Evolutionary conservation across 2,329 filamentous ascomycete species (phyloP).

Genomic region (Colletotrichum higginsianum): DNA sequence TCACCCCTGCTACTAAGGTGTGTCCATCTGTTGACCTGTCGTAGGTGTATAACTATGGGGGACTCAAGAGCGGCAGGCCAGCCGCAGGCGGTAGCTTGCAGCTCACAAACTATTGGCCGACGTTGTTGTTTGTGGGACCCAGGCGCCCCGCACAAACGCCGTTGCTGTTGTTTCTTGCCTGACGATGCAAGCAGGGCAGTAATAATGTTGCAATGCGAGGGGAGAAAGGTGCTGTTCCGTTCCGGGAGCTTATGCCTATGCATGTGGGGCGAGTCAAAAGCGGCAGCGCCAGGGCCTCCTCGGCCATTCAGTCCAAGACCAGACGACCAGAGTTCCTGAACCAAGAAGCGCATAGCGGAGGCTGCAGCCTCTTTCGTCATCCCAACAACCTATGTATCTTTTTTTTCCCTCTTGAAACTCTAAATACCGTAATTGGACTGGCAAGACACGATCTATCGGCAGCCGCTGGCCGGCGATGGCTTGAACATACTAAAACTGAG

Average conservation of each 20-base stretch:
- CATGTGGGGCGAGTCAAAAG: too few species aligned
- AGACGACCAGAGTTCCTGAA: not conserved
- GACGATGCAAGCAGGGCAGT: not conserved
- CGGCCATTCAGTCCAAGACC: not conserved
- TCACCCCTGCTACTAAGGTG: not conserved
- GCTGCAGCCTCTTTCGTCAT: not conserved
- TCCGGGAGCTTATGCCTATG: not conserved
- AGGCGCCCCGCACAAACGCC: not conserved
- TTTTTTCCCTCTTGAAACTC: too few species aligned
- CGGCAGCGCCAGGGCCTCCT: too few species aligned
- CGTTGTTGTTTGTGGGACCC: not conserved
- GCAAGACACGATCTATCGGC: slow-evolving; percentile 22
- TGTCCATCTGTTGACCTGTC: not conserved
- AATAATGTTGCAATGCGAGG: not conserved
- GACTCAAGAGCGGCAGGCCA: not conserved
- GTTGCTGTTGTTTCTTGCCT: not conserved
- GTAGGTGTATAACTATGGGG: not conserved
- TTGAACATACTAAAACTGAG: not conserved
- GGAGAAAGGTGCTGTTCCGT: not conserved
- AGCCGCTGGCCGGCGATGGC: not conserved
- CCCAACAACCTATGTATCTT: not conserved
- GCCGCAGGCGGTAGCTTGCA: too few species aligned
- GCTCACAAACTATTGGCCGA: not conserved
- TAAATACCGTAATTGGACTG: not conserved
- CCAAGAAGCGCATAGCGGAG: not conserved